Conservation (phyloP, 306 rosid species). For the Cicer judaicum region DNA sequence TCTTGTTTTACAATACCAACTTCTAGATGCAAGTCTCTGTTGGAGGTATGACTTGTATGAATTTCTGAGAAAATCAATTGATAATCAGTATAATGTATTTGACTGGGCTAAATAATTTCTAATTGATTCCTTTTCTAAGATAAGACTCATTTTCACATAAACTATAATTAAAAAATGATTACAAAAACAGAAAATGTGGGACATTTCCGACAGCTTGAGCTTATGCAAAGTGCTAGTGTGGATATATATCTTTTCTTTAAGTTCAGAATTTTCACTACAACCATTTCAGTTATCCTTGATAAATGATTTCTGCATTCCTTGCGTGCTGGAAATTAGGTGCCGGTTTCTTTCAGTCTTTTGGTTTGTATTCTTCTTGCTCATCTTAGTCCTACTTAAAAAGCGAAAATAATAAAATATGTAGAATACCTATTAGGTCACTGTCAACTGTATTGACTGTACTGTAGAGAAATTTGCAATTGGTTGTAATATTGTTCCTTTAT, state of each 20-base stretch:
- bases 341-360: slow-evolving; percentile 19
- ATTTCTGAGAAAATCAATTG: background rate
- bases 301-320: slow-evolving; percentile 37
- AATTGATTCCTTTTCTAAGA: background rate
- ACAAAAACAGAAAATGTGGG: background rate
- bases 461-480: slow-evolving; percentile 6
- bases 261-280: slow-evolving; percentile 23
- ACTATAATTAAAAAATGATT: slow-evolving; percentile 7
- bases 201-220: slow-evolving; percentile 14
- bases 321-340: slow-evolving; percentile 13
- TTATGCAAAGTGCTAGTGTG: slow-evolving; percentile 23
- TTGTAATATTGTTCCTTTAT: slow-evolving; percentile 13
- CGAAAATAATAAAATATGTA: background rate
- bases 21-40: slow-evolving; percentile 13
- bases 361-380: slow-evolving; percentile 29
- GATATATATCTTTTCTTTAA: slow-evolving; percentile 1
- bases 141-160: background rate
- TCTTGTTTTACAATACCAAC: background rate
- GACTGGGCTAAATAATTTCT: background rate
- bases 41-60: slow-evolving; percentile 21
- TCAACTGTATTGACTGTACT: slow-evolving; percentile 11
- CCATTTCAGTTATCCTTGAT: slow-evolving; percentile 32
- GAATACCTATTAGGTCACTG: background rate
- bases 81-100: slow-evolving; percentile 7
- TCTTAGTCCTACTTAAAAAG: slow-evolving; percentile 7